Evolutionary conservation across 192 early-diverging fungal species (phyloP).

Genomic region (Backusella mclennaniae): DNA sequence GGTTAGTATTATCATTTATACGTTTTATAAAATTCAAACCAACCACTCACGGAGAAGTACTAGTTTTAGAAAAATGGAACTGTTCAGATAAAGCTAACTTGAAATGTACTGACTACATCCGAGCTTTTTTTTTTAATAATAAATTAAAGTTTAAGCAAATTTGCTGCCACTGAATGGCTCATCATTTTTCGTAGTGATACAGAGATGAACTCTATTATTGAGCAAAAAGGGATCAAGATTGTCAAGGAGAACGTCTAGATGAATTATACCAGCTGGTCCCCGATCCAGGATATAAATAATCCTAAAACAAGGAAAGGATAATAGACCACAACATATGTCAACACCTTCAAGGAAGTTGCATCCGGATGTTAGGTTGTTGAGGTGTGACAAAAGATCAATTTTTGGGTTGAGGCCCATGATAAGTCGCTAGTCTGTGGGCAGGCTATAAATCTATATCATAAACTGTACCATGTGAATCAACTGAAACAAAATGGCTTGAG

Average conservation of each 20-base stretch:
- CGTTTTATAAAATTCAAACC: background rate
- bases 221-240: background rate
- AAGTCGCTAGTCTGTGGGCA: background rate
- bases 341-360: background rate
- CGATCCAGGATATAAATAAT: background rate
- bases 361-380: background rate
- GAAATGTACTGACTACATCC: background rate
- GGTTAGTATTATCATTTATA: background rate
- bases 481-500: constrained; percentile 5
- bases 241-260: background rate
- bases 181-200: background rate
- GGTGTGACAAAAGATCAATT: background rate
- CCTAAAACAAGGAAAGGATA: background rate
- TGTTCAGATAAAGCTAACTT: background rate
- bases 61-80: background rate
- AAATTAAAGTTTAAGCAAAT: background rate
- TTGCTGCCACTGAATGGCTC: background rate
- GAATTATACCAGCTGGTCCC: background rate
- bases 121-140: background rate
- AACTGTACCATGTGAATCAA: background rate
- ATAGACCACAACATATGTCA: background rate
- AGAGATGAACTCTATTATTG: background rate
- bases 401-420: constrained; percentile 1
- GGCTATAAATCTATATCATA: background rate
- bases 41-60: background rate